phyloP scores from a whole-genome alignment of 306 rosid genomes.

The Quercus dentata region DNA sequence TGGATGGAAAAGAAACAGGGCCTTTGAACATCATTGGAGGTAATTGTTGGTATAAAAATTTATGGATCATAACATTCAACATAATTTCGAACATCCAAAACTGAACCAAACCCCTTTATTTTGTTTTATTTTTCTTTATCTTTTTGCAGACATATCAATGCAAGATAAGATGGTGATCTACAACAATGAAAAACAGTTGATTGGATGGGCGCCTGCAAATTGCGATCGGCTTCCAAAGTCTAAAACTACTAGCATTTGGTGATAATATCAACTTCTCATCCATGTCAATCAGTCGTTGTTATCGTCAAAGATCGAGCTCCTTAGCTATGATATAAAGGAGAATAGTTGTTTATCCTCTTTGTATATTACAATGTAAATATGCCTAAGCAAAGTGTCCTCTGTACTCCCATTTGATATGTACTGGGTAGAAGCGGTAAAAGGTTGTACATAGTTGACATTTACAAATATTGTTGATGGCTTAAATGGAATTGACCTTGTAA shows the following conservation, averaged over 20 bases:
- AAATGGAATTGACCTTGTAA: too few species aligned
- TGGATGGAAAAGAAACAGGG: conserved; percentile 66
- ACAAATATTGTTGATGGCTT: too few species aligned
- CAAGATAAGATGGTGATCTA: conserved; percentile 72
- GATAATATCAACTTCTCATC: background rate
- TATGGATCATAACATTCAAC: background rate
- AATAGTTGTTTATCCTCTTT: background rate
- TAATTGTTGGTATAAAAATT: conserved; percentile 10
- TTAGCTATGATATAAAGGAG: background rate
- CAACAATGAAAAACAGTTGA: conserved; percentile 66
- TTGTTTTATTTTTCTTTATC: background rate
- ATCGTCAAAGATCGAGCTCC: background rate
- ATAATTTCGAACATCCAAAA: background rate
- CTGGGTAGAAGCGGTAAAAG: background rate
- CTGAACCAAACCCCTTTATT: too few species aligned
- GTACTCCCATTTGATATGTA: background rate
- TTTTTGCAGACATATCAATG: conserved; percentile 62
- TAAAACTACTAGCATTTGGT: conserved; percentile 33
- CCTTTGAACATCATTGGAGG: conserved; percentile 84
- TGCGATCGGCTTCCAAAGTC: conserved; percentile 57
- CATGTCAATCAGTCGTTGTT: too few species aligned
- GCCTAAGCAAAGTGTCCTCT: background rate
- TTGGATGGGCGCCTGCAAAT: conserved; percentile 64
- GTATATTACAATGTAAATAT: background rate
- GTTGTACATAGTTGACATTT: background rate